Base-by-base conservation (phyloP, 805 yeast genomes). In the Kurtzmaniella fragi region DNA sequence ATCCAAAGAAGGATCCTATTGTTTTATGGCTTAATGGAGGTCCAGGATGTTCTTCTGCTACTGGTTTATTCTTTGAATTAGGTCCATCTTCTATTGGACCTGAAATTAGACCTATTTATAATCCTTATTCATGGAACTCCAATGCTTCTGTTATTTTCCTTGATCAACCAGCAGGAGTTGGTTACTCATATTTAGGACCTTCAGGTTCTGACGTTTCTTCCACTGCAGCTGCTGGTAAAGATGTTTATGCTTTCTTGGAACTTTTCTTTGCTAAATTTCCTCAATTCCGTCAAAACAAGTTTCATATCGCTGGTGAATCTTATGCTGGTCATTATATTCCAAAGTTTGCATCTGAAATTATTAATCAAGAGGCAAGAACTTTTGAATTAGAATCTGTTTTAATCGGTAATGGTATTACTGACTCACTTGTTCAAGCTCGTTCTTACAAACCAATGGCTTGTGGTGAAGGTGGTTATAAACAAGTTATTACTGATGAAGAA, bases 321-420 rank as follows among this genome's bases (percentile, higher is more conserved):
- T 89, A 90, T 55, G 96, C 91, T 14, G 96, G 97, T 37, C 95
- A 88, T 57, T 90, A 91, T 64, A 84, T 90, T 48, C 99, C 99
- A 15, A 85, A 76, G 8, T 85, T 89, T 62, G 95, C 95, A 6
- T 59, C 77, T 42, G 95, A 87, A 61, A 87, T 89, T 50, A 65
- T 86, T 51, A 67, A 76, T 30, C 87, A 84, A 53, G 70, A 75
- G 17, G 82, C 80, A 43, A 62, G 69, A 48, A 49, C 62, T 7
- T 64, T 65, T 36, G 64, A 64, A 29, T 59, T 66, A 44, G 28
- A 53, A 16, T 66, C 72, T 4, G 66, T 68, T 10, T 52, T 69
- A 45, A 67, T 69, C 34, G 75, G 75, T 12, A 69, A 69, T 48
- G 75, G 75, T 33, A 60, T 67, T 43, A 67, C 72, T 30, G 75